Evolutionary conservation across 345 rosid species (phyloP), one percentile per base, ranked within the genome.

Genomic region (Salix exigua): DNA sequence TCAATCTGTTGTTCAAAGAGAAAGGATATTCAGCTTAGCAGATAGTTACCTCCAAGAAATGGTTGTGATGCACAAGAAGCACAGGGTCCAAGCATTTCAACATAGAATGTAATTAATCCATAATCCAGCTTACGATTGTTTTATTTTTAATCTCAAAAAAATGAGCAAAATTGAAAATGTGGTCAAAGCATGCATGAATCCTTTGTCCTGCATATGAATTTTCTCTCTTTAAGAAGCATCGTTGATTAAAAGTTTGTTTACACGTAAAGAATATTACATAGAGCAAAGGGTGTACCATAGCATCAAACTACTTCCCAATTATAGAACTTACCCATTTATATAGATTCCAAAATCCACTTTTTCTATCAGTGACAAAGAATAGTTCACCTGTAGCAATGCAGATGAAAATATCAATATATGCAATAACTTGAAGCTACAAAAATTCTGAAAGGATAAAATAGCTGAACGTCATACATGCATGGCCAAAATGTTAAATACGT

Each of bases 291-390:
- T 46, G 51, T 14, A 1, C 18, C 18, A 16, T 46, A 46, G 18
- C 51, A 46, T 46, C 51, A 46, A 46, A 46, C 51, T 12, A 30
- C 37, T 31, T 25, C 7, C 23, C 11, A 31, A 31, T 33, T 35
- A 66, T 33, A 71, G 72, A 72, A 75, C 82, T 85, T 83, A 93
- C 99, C 99, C 98, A 95, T 86, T 91, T 93, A 83, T 91, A 85
- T 77, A 93, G 85, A 83, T 95, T 95, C 99, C 99, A 95, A 83
- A 89, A 95, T 82, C 99, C 96, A 70, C 76, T 88, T 75, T 87
- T 77, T 79, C 94, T 86, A 83, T 95, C 98, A 18, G 90, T 88
- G 71, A 90, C 82, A 74, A 95, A 95, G 82, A 87, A 93, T 37
- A 95, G 90, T 80, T 95, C 96, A 53, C 98, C 99, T 93, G 96